These are phyloP conservation scores for Lentinula sp. DNA, from an alignment of 768 basidiomycete species.

Conservation along the genomic window DNA sequence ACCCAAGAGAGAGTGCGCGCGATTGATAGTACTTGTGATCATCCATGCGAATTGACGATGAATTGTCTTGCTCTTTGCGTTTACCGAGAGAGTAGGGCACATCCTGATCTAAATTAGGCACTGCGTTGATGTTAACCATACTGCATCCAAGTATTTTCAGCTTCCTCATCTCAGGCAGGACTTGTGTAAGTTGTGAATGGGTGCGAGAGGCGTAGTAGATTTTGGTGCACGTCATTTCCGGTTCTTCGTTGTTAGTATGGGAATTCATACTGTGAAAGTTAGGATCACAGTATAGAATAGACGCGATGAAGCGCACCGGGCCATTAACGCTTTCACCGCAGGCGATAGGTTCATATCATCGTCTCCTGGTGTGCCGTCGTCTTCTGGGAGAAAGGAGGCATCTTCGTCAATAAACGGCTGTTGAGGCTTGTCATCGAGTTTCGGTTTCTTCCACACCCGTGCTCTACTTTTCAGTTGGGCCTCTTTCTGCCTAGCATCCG, in stretches of 20 bases:
- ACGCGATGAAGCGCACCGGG: constrained; percentile 33
- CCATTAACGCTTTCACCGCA: constrained; percentile 74
- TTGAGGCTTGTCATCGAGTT: constrained; percentile 8
- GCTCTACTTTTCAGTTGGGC: constrained; percentile 47
- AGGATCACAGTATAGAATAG: constrained; percentile 15
- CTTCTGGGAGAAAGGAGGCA: constrained; percentile 68
- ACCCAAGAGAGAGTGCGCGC: constrained; percentile 82
- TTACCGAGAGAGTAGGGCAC: constrained; percentile 12
- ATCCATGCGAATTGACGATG: constrained; percentile 15
- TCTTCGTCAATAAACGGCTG: constrained; percentile 42
- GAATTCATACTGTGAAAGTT: not conserved
- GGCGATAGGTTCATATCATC: constrained; percentile 62
- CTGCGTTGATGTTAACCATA: not conserved
- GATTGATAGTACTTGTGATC: constrained; percentile 11
- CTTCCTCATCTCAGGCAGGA: constrained; percentile 77
- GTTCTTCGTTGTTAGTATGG: constrained; percentile 18
- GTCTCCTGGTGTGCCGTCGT: constrained; percentile 24
- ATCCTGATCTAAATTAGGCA: not conserved
- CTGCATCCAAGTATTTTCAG: constrained; percentile 41
- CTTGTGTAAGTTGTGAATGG: constrained; percentile 91
- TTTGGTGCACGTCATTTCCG: constrained; percentile 65
- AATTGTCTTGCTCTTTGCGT: constrained; percentile 20
- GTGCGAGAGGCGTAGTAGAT: constrained; percentile 94
- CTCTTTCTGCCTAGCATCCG: constrained; percentile 58
- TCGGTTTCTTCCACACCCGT: constrained; percentile 50